phyloP scores from a whole-genome alignment of 306 rosid species.

The Astragalus glycyphyllos region DNA sequence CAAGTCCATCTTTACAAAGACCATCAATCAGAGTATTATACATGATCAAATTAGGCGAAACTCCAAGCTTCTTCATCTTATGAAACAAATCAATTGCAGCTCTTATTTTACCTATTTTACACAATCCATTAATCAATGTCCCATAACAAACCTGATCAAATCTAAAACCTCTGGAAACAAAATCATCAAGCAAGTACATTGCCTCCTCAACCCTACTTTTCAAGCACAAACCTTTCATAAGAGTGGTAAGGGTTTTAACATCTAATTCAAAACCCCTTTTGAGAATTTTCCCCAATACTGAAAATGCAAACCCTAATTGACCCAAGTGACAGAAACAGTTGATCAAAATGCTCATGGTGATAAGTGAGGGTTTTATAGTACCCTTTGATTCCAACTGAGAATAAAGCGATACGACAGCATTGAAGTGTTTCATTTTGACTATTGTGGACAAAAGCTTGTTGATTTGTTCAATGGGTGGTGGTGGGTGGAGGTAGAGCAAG shows the following conservation, averaged over 20 bases:
- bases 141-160: conserved; percentile 48
- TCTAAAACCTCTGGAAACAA: conserved; percentile 27
- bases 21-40: conserved; percentile 46
- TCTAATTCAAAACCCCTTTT: conserved; percentile 45
- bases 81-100: conserved; percentile 36
- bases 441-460: conserved; percentile 41
- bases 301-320: conserved; percentile 42
- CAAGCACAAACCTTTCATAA: conserved; percentile 46
- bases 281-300: conserved; percentile 35
- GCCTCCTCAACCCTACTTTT: conserved; percentile 36
- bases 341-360: conserved; percentile 39
- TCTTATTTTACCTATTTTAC: conserved; percentile 29
- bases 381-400: conserved; percentile 21
- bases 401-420: conserved; percentile 34
- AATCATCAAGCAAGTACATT: conserved; percentile 26
- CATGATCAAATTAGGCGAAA: conserved; percentile 41
- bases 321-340: conserved; percentile 46
- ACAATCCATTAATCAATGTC: conserved; percentile 45
- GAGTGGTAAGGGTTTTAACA: conserved; percentile 4
- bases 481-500: conserved; percentile 20
- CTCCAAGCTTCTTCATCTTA: conserved; percentile 38
- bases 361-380: conserved; percentile 35
- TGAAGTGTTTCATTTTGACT: conserved; percentile 27
- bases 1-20: conserved; percentile 44
- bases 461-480: conserved; percentile 32